Base-by-base conservation (phyloP, 1,139 yeast species). In the Suhomyces panamericanus region DNA sequence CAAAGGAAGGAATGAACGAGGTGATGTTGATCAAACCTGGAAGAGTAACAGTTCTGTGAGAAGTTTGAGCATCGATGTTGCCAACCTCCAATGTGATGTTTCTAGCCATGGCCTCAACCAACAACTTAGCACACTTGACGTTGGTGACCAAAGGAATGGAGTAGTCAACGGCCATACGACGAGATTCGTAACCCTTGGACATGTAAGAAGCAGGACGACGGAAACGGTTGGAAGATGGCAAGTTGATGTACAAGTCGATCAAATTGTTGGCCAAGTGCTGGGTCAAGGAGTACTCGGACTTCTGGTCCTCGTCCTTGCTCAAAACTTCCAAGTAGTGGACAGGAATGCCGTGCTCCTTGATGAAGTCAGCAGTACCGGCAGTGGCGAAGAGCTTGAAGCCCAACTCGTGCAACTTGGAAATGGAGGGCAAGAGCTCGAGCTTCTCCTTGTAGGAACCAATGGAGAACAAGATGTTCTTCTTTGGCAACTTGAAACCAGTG, bases 131-230 rank as follows among this genome's bases (percentile, higher is more conserved):
- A 75, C 93, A 85, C 74, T 95, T 95, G 57, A 93, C 99, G 64
- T 95, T 95, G 55, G 99, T 93, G 42, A 95, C 96, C 67, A 95
- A 79, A 43, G 99, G 99, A 64, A 95, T 88, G 43, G 97, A 91
- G 66, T 88, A 95, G 70, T 95, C 99, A 55, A 95, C 98, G 56
- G 99, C 99, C 98, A 95, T 87, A 78, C 99, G 95, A 79, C 99
- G 95, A 44, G 98, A 88, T 70, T 83, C 85, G 78, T 95, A 95
- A 67, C 99, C 99, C 75, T 88, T 90, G 31, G 96, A 88, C 80
- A 93, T 90, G 72, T 93, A 95, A 50, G 93, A 87, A 45, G 99
- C 97, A 50, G 99, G 99, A 73, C 99, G 90, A 69, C 99, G 87
- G 83, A 89, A 93, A 66, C 97, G 81, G 78, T 95, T 95, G 47